These are phyloP conservation scores for Phycomyces blakesleeanus DNA, from an alignment of 192 early-diverging fungal species.

Conservation along the genomic window DNA sequence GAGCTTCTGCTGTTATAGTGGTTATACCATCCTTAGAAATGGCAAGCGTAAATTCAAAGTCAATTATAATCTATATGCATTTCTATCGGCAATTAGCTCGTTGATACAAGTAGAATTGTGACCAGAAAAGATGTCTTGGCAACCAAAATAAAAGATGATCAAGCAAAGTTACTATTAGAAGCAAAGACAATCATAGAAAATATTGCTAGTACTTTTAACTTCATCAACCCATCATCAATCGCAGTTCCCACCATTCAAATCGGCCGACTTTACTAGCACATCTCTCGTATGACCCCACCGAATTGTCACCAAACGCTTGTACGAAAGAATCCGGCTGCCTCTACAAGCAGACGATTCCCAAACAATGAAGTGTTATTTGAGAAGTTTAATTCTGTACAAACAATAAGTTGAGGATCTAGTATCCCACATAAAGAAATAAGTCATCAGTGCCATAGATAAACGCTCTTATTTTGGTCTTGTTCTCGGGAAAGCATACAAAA, in stretches of 20 bases:
- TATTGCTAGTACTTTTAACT: not conserved
- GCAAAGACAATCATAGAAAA: not conserved
- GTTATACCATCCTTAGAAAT: not conserved
- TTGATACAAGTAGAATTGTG: not conserved
- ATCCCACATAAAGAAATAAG: no score
- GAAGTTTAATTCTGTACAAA: no score
- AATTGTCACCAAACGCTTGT: not conserved
- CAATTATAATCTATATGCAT: not conserved
- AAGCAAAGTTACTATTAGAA: not conserved
- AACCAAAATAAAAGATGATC: not conserved
- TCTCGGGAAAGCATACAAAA: no score
- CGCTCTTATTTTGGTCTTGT: no score
- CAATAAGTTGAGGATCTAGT: no score
- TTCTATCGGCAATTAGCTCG: not conserved
- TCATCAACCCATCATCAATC: not conserved
- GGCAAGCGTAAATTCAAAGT: not conserved
- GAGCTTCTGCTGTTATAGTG: no score
- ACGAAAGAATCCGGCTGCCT: not conserved
- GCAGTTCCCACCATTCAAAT: not conserved
- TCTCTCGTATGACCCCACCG: not conserved
- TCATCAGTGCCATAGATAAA: no score
- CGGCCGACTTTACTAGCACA: not conserved
- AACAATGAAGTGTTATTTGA: not conserved
- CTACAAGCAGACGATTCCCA: not conserved
- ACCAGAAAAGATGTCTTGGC: not conserved